Percentiles rank a stretch among this genome's conserved stretches.
Conservation (phyloP, 805 yeast genomes). For the Yarrowia porcina region DNA sequence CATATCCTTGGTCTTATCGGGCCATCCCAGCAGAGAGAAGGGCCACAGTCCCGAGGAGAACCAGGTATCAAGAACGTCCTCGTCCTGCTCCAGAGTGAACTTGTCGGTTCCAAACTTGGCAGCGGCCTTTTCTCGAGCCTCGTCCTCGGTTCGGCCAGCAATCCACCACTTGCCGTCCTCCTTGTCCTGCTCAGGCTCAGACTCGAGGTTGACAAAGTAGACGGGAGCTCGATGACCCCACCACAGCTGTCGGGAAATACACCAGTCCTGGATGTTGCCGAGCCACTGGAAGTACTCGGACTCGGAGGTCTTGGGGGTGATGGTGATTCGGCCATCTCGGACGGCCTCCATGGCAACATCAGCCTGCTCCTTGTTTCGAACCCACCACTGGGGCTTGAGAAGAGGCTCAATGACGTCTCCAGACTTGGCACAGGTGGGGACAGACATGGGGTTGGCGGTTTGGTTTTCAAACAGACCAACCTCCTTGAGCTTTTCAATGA, state of each 20-base stretch:
- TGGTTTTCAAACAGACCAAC: conserved; percentile 77
- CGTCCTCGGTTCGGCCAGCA: conserved; percentile 78
- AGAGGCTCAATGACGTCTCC: conserved; percentile 97
- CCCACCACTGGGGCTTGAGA: conserved; percentile 99
- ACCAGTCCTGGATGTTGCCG: conserved; percentile 97
- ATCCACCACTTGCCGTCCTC: conserved; percentile 74
- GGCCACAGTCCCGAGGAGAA: conserved; percentile 99
- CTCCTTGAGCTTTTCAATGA: conserved; percentile 73
- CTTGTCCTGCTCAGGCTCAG: conserved; percentile 52
- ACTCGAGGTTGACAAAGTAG: conserved; percentile 80
- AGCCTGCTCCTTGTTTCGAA: conserved; percentile 85
- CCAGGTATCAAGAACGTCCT: conserved; percentile 98
- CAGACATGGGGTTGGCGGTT: conserved; percentile 91
- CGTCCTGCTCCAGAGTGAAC: conserved; percentile 86
- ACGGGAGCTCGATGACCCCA: conserved; percentile 99
- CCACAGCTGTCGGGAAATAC: conserved; percentile 92
- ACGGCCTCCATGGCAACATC: conserved; percentile 82
- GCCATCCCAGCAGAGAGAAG: conserved; percentile 96
- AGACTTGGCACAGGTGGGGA: conserved; percentile 92
- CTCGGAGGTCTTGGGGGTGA: conserved; percentile 86
- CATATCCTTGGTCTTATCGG: conserved; percentile 69
- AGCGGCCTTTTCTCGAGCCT: conserved; percentile 79
- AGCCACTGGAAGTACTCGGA: conserved; percentile 94
- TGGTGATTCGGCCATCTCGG: conserved; percentile 70
- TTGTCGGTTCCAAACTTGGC: conserved; percentile 65